phyloP scores from a whole-genome alignment of 371 early-diverging fungal genomes.

The Mortierella sp. region DNA sequence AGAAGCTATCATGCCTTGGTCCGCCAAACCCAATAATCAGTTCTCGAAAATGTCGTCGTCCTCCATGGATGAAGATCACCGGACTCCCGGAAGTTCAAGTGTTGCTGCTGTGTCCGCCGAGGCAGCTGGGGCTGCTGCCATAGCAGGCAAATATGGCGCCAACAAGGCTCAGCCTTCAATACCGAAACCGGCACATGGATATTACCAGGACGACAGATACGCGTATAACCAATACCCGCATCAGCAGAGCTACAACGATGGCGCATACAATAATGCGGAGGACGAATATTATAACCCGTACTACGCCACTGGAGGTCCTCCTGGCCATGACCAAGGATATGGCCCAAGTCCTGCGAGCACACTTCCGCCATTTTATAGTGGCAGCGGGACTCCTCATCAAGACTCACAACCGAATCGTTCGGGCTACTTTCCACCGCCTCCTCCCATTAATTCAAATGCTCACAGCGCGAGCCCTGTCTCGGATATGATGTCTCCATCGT shows the following conservation, averaged over 20 bases:
- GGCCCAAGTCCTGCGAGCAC: conserved; percentile 2
- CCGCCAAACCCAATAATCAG: conserved; percentile 14
- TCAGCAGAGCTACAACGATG: conserved; percentile 15
- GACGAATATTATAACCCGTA: conserved; percentile 42
- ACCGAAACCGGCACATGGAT: conserved; percentile 3
- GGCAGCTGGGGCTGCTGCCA: conserved; percentile 12
- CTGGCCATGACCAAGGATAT: conserved; percentile 2
- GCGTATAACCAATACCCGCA: conserved; percentile 7
- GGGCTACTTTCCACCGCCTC: conserved; percentile 33
- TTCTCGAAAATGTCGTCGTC: conserved; percentile 27
- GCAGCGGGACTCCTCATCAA: conserved; percentile 3
- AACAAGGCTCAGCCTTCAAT: conserved; percentile 20
- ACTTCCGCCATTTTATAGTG: conserved; percentile 6
- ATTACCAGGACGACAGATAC: conserved; percentile 15
- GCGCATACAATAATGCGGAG: not conserved
- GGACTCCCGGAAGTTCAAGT: not conserved
- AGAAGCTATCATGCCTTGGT: conserved; percentile 42
- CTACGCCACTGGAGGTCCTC: conserved; percentile 6
- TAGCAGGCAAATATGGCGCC: not conserved
- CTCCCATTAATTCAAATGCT: conserved; percentile 9
- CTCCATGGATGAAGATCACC: conserved; percentile 21
- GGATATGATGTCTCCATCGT: not conserved
- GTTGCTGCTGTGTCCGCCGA: not conserved
- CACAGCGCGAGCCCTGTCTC: not conserved
- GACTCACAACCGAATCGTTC: not conserved